Evolutionary conservation across 768 basidiomycete species (phyloP).

Genomic region (Trametes meyenii): DNA sequence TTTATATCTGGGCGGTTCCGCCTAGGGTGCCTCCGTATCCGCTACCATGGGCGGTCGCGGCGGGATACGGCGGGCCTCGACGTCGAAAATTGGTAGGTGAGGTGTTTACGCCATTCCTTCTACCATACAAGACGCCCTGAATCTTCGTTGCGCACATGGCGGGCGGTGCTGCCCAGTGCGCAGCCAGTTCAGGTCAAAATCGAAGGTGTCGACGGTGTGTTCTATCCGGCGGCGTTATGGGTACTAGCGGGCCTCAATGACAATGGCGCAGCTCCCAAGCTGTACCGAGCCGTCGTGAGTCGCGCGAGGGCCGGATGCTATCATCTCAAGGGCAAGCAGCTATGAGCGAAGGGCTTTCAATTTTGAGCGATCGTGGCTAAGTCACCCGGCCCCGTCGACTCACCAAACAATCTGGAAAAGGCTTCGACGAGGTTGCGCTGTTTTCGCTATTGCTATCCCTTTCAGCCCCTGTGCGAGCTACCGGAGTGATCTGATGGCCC

Average conservation of each 20-base stretch:
- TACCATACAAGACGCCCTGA: neutral
- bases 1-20: neutral
- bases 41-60: neutral
- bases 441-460: constrained; percentile 16
- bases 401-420: neutral
- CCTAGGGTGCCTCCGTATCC: neutral
- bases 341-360: no score
- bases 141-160: neutral
- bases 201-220: no score
- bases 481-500: neutral
- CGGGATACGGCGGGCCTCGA: neutral
- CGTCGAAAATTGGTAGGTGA: neutral
- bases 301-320: no score
- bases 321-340: no score
- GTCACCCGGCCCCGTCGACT: no score
- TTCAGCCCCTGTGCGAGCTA: neutral
- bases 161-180: neutral
- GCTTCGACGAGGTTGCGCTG: neutral
- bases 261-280: no score
- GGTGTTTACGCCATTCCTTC: constrained; percentile 17
- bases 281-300: no score
- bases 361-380: no score
- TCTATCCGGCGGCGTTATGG: no score
- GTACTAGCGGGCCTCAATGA: no score
- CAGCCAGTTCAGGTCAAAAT: neutral